These are phyloP conservation scores for Phragmites australis DNA, from an alignment of 176 grass and related monocot species.

Conservation along the genomic window DNA sequence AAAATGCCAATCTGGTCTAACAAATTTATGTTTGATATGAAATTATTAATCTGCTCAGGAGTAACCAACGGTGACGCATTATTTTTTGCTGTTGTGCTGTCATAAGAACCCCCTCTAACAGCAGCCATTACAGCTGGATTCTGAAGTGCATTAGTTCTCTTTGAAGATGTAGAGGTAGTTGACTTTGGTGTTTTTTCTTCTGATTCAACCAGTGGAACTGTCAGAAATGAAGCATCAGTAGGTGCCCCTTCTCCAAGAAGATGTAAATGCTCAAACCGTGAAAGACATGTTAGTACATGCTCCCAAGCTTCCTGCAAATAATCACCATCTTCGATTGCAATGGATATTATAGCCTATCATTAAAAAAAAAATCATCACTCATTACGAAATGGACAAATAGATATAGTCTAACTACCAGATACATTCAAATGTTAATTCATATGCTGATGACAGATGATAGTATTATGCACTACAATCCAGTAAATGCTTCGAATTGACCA, in stretches of 20 bases:
- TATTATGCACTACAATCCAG: slow-evolving; percentile 2
- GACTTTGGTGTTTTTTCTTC: slow-evolving; percentile 56
- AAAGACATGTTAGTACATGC: slow-evolving; percentile 96
- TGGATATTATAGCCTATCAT: slow-evolving; percentile 91
- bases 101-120: slow-evolving; percentile 98
- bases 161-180: slow-evolving; percentile 48
- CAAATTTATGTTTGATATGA: slow-evolving; percentile 95
- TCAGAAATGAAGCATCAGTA: slow-evolving; percentile 94
- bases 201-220: slow-evolving; percentile 56
- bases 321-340: slow-evolving; percentile 96
- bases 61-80: slow-evolving; percentile 70
- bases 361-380: slow-evolving; percentile 6
- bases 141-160: slow-evolving; percentile 78
- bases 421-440: slow-evolving; percentile 1
- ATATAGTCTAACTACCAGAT: background rate
- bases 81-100: slow-evolving; percentile 69
- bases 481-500: slow-evolving; percentile 6
- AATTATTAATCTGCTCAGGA: slow-evolving; percentile 90
- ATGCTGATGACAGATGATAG: slow-evolving; percentile 12
- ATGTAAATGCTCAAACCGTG: slow-evolving; percentile 95
- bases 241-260: slow-evolving; percentile 91
- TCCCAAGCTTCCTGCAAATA: slow-evolving; percentile 98
- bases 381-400: slow-evolving; percentile 1
- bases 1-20: slow-evolving; percentile 97
- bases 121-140: slow-evolving; percentile 92